Evolutionary conservation across 805 yeast genomes (phyloP), one percentile per base, ranked within the genome.

Genomic region (Alloascoidea africana): DNA sequence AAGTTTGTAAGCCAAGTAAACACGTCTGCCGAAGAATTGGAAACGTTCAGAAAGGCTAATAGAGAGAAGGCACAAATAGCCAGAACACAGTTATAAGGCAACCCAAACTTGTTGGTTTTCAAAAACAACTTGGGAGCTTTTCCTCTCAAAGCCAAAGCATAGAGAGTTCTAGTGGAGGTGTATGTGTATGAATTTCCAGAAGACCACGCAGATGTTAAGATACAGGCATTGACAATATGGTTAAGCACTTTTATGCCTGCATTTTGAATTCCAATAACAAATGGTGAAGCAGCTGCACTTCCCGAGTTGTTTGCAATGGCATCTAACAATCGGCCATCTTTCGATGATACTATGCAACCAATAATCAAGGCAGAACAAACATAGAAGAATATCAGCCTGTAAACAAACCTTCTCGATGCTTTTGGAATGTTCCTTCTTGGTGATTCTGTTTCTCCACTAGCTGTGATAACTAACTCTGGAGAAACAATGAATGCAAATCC

Each of bases 41-140:
- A 69, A 18, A 62, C 68, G 46, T 73, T 74, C 51, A 76, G 84
- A 84, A 15, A 86, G 76, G 17, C 86, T 85, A 40, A 75, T 67
- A 3, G 82, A 80, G 18, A 8, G n/a, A 23, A 23, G n/a, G 13
- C 8, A 8, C 36, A 58, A 46, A 3, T 62, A 55, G 4, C 59
- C 48, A 52, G 38, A 8, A 61, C 61, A 47, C 65, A 59, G 46
- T 51, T 57, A 34, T 60, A 47, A 2, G 63, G 65, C 17, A 59
- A 52, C 23, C 66, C 66, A 5, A 54, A 48, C 36, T 54, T 54
- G 17, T 60, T 57, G 34, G 61, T 56, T n/a, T 56, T 58, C 4
- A 58, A 49, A n/a, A 60, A 49, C 33, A 59, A 45, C 33, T 44
- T 44, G 3, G 65, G 65, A 2, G 57, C 63, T 37, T 49, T 56